Evolutionary conservation across 495 filamentous ascomycete species (phyloP).

Genomic region (Immersiella caudata): DNA sequence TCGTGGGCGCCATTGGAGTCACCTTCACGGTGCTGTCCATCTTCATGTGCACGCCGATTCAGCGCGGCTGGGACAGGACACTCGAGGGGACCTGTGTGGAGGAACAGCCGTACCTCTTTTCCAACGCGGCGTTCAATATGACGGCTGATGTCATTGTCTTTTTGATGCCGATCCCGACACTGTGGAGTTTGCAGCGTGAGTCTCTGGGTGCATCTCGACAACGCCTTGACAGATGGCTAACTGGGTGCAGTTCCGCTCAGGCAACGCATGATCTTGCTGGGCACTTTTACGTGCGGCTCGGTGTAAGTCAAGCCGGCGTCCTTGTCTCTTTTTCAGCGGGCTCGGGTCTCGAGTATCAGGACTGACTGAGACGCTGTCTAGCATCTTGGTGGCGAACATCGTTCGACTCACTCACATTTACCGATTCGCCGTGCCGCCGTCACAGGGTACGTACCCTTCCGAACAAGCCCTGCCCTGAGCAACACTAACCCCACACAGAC

Average conservation of each 20-base stretch:
- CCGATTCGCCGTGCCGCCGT: constrained; percentile 8
- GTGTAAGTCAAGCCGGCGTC: constrained; percentile 25
- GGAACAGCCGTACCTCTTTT: constrained; percentile 8
- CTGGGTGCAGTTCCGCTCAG: constrained; percentile 14
- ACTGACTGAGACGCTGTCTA: constrained; percentile 11
- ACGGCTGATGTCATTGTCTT: constrained; percentile 26
- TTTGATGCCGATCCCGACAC: constrained; percentile 24
- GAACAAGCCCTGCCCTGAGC: background rate
- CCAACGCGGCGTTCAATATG: constrained; percentile 22
- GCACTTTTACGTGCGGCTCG: constrained; percentile 27
- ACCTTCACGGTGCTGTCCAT: constrained; percentile 12
- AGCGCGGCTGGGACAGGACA: constrained; percentile 14
- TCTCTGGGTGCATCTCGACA: background rate
- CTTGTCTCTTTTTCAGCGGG: background rate
- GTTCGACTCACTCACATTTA: constrained; percentile 4
- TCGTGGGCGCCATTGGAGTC: constrained; percentile 9
- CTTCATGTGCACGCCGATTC: constrained; percentile 17
- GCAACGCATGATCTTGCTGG: constrained; percentile 21
- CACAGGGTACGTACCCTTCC: constrained; percentile 11
- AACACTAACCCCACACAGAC: background rate
- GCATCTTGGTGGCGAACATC: constrained; percentile 21
- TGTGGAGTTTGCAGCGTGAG: constrained; percentile 25
- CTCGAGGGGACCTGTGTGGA: constrained; percentile 10
- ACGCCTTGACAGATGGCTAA: background rate
- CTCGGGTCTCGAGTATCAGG: no score